Base-by-base conservation (phyloP, 768 basidiomycete genomes). In the Suillus decipiens region DNA sequence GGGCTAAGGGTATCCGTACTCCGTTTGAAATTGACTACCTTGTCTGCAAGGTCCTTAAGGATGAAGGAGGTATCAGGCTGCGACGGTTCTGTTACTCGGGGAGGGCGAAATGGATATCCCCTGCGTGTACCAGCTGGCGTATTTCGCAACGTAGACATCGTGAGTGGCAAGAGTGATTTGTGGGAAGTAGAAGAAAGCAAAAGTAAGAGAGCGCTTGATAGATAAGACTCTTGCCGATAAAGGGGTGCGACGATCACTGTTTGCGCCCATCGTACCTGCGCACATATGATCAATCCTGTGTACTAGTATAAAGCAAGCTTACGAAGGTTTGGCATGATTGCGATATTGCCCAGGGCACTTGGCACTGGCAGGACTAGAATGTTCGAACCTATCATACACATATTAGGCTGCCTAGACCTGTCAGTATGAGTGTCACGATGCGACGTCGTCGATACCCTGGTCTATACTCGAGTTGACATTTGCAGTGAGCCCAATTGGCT, bases 41-140 rank as follows among this genome's bases (percentile, higher is more conserved):
- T 53, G 51, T 66, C 48, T 53, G 67, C 62, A 28, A 71, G 66
- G 42, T 74, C 73, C 61, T 68, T 65, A 28, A 69, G 56, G 10
- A 74, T 41, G 22, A 74, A 74, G 17, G 55, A 56, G 15, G 37
- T 39, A 10, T 56, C 55, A 56, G 55, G 24, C 17, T 56, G 55
- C 24, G 37, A 17, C 2, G 22, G 6, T 24, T 56, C 55, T 28
- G 55, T 53, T 53, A 3, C 24, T 24, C 37, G 24, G 36, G 54
- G 22, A 37, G 54, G 55, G 9, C 55, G 55, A 56, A 56, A 56
- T 15, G 24, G 3, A 6, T 56, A 28, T 24, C 37, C 37, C 24
- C 24, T 22, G 17, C 55, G 55, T 28, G 55, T 56, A 10, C 37
- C 37, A 56, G 24, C 36, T 39, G 55, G 55, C 5, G 24, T 37